Evolutionary conservation across 306 rosid species (phyloP).

Genomic region (Cucumis melo): DNA sequence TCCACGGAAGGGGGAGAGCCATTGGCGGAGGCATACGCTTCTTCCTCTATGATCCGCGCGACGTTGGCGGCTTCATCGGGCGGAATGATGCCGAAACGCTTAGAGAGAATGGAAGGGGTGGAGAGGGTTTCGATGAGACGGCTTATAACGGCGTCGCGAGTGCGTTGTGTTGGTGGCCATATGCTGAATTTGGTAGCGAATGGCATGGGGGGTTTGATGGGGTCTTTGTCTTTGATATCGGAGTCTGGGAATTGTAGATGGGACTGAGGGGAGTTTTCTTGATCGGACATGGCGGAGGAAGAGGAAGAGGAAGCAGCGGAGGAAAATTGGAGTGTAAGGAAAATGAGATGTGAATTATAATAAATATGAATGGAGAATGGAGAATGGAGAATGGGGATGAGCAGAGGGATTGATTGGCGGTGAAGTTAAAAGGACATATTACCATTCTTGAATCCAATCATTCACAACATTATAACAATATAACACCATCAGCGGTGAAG

Average conservation of each 20-base stretch:
- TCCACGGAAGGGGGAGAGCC: slow-evolving; percentile 40
- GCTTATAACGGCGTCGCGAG: slow-evolving; percentile 73
- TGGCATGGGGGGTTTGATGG: slow-evolving; percentile 10
- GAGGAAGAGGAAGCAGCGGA: not conserved
- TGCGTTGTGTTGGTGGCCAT: slow-evolving; percentile 93
- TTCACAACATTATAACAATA: too few species aligned
- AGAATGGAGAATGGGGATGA: not conserved
- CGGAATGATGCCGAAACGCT: slow-evolving; percentile 71
- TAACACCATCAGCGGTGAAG: not conserved
- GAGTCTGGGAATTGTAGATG: not conserved
- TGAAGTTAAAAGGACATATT: not conserved
- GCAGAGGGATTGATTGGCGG: not conserved
- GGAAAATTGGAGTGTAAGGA: not conserved
- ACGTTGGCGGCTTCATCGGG: slow-evolving; percentile 39
- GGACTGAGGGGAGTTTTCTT: not conserved
- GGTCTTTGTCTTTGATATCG: not conserved
- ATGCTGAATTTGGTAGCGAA: slow-evolving; percentile 42
- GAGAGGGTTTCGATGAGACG: slow-evolving; percentile 76
- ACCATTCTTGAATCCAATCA: not conserved
- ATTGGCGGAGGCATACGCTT: slow-evolving; percentile 52
- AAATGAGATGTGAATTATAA: slow-evolving; percentile 1
- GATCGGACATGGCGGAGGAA: not conserved
- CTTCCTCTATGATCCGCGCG: slow-evolving; percentile 60
- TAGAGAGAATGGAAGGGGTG: slow-evolving; percentile 75
- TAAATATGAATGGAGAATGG: not conserved